These are phyloP conservation scores for Kluyveromyces marxianus DNA, from an alignment of 1,139 yeast genomes.

Conservation along the genomic window DNA sequence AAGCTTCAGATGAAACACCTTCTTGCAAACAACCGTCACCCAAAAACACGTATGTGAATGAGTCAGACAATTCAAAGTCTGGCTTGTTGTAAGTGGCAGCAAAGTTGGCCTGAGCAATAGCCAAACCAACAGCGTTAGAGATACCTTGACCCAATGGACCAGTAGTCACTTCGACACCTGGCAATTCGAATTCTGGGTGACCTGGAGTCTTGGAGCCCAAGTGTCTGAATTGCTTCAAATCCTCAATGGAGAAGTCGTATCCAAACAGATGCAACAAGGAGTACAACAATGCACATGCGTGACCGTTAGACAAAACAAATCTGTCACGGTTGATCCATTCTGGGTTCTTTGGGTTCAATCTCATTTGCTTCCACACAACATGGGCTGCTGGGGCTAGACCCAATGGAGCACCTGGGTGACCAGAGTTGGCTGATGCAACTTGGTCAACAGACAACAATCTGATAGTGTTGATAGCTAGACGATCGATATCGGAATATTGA, in stretches of 20 bases:
- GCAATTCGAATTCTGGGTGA: constrained; percentile 80
- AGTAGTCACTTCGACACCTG: constrained; percentile 96
- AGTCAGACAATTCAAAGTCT: constrained; percentile 60
- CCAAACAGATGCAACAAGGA: constrained; percentile 82
- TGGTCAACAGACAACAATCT: constrained; percentile 88
- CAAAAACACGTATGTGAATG: constrained; percentile 69
- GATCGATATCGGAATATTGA: constrained; percentile 49
- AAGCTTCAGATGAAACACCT: constrained; percentile 94
- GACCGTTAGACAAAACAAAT: constrained; percentile 94
- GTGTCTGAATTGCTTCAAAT: constrained; percentile 88
- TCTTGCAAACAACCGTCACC: constrained; percentile 99
- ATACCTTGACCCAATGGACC: constrained; percentile 99
- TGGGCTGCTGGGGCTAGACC: constrained; percentile 92
- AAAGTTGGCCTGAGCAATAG: constrained; percentile 86
- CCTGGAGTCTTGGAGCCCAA: constrained; percentile 91
- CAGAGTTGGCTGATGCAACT: constrained; percentile 85
- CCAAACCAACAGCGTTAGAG: constrained; percentile 93
- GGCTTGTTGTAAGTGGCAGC: constrained; percentile 95
- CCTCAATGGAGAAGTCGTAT: constrained; percentile 73
- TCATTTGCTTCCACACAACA: constrained; percentile 69
- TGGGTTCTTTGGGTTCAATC: constrained; percentile 85
- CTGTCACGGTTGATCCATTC: constrained; percentile 93
- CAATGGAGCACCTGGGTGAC: constrained; percentile 99
- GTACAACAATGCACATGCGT: constrained; percentile 89
- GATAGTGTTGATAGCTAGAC: constrained; percentile 76